Base-by-base conservation (phyloP, 495 filamentous ascomycete genomes). In the Aspergillus wentii region DNA sequence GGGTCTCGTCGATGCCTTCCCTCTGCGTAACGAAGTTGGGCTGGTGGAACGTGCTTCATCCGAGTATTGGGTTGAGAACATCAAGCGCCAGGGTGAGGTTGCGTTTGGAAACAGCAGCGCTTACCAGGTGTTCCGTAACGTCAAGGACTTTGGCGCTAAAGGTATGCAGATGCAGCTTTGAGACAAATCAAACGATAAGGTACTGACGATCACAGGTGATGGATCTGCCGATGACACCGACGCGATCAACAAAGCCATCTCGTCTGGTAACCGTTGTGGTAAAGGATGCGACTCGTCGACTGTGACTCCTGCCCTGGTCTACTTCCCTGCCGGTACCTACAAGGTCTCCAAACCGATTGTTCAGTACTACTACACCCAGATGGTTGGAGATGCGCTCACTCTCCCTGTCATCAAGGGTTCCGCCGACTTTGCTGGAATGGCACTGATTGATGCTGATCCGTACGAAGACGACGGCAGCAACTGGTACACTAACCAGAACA, bases 401-500 rank as follows among this genome's bases (percentile, higher is more conserved):
- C 53, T 81, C 3, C 91, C 91, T 1, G 83, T 80, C 1, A 69
- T 97, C 58, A 88, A 90, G 69, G 92, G 83, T 1, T 58, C 78
- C 1, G 52, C 82, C 6, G 56, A 56, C 43, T 97, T 97, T 53
- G 30, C 65, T 3, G 92, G 92, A 44, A 94, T 96, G 61, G 91
- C 81, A 14, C 73, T 98, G 16, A 88, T 98, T 50, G 90, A 96
- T 50, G 69, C 87, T 7, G 85, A 98, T 48, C 90, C 90, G 0
- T 97, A 98, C 54, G 51, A 74, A 19, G 61, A 68, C 5, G 51
- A 58, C 7, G 82, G 78, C 16, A 56, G 48, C 41, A 83, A 85
- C 56, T 86, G 82, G 79, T 95, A 82, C 64, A 88, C 83, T 47
- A 94, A 95, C 61, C 84, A 95, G 64, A 98, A 97, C 79, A 96